Evolutionary conservation across 192 early-diverging fungal species (phyloP).

Genomic region (Backusella liffmaniae): DNA sequence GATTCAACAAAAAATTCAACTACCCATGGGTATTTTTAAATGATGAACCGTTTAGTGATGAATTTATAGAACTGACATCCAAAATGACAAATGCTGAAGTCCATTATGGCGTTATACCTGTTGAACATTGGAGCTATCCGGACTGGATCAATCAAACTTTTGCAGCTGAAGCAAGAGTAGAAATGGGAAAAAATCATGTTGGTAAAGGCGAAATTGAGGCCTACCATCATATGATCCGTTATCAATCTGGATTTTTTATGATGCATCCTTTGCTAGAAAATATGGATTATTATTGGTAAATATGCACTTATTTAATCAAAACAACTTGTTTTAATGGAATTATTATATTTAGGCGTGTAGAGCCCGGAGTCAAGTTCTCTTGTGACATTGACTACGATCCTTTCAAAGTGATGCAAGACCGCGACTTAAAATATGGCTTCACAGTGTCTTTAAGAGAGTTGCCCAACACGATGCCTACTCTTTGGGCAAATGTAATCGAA

Average conservation of each 20-base stretch:
- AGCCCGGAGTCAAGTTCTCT: slow-evolving; percentile 79
- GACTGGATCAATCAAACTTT: slow-evolving; percentile 68
- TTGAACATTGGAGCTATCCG: slow-evolving; percentile 80
- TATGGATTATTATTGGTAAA: slow-evolving; percentile 81
- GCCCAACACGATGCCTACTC: slow-evolving; percentile 59
- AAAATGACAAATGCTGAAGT: slow-evolving; percentile 50
- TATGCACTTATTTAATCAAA: not conserved
- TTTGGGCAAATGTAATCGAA: slow-evolving; percentile 60
- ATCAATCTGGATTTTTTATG: slow-evolving; percentile 77
- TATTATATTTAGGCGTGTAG: slow-evolving; percentile 54
- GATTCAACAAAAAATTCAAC: slow-evolving; percentile 66
- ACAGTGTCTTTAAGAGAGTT: slow-evolving; percentile 74
- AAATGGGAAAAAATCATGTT: slow-evolving; percentile 52
- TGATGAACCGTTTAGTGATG: slow-evolving; percentile 63
- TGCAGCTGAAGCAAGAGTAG: slow-evolving; percentile 48
- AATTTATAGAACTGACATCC: slow-evolving; percentile 52
- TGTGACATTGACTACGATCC: slow-evolving; percentile 87
- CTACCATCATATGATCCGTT: slow-evolving; percentile 78
- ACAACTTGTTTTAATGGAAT: not conserved
- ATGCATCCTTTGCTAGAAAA: slow-evolving; percentile 69
- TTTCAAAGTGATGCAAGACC: slow-evolving; percentile 74
- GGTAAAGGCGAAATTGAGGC: slow-evolving; percentile 66
- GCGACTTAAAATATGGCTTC: slow-evolving; percentile 79
- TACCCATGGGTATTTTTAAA: slow-evolving; percentile 82
- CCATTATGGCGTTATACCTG: slow-evolving; percentile 55